Evolutionary conservation across 177 flowering plant genomes (phyloP).

Genomic region (Tripterygium wilfordii): DNA sequence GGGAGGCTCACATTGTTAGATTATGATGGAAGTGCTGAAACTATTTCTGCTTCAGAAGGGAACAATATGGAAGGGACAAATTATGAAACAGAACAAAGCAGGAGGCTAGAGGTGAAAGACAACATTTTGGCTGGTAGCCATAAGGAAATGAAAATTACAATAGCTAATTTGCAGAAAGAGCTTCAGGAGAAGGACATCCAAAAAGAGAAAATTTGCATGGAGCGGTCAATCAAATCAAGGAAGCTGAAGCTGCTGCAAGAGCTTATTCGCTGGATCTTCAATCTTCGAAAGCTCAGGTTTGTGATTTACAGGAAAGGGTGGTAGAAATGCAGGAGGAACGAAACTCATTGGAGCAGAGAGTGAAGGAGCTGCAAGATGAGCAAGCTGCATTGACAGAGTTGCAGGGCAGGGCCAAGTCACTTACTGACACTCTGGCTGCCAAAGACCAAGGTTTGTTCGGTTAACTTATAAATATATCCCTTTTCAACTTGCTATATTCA

Average conservation of each 20-base stretch:
- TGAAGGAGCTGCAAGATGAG: slow-evolving; percentile 43
- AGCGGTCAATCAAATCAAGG: slow-evolving; percentile 81
- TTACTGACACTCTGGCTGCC: slow-evolving; percentile 46
- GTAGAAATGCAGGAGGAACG: slow-evolving; percentile 43
- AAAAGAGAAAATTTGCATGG: slow-evolving; percentile 57
- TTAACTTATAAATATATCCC: not conserved
- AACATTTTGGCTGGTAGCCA: slow-evolving; percentile 33
- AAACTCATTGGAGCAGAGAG: slow-evolving; percentile 34
- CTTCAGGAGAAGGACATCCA: slow-evolving; percentile 90
- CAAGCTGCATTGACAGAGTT: slow-evolving; percentile 36
- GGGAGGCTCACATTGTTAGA: slow-evolving; percentile 8
- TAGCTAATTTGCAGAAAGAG: slow-evolving; percentile 66
- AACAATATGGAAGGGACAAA: slow-evolving; percentile 12
- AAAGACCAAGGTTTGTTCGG: slow-evolving; percentile 80
- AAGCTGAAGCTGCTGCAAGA: slow-evolving; percentile 65
- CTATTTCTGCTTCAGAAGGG: slow-evolving; percentile 8
- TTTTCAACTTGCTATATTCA: not conserved
- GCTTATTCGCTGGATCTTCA: slow-evolving; percentile 52
- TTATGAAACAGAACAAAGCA: slow-evolving; percentile 6
- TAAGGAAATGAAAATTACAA: slow-evolving; percentile 62
- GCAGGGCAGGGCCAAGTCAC: slow-evolving; percentile 46
- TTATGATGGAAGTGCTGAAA: slow-evolving; percentile 13
- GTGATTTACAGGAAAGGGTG: slow-evolving; percentile 45
- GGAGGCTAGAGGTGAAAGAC: slow-evolving; percentile 7
- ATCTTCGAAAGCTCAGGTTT: slow-evolving; percentile 35